phyloP scores from a whole-genome alignment of 768 basidiomycete species.

The Pleurotus sapidus region DNA sequence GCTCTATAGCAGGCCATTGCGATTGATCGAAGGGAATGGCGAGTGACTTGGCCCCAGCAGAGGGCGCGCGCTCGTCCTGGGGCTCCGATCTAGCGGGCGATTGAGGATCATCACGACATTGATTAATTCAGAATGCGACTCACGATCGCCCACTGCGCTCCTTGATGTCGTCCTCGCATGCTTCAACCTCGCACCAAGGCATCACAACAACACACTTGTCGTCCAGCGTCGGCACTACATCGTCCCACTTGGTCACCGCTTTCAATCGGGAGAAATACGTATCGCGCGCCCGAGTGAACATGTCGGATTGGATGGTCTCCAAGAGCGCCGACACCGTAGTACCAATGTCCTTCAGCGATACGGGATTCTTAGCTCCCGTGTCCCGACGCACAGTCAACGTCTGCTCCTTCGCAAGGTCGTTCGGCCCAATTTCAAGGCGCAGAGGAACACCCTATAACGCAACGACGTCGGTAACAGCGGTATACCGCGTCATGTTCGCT shows the following conservation, averaged over 20 bases:
- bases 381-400: conserved; percentile 82
- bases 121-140: conserved; percentile 17
- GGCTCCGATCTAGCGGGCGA: conserved; percentile 61
- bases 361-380: conserved; percentile 43
- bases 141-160: conserved; percentile 85
- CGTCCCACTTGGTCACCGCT: conserved; percentile 83
- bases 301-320: conserved; percentile 83
- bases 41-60: conserved; percentile 95
- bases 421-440: conserved; percentile 95
- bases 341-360: conserved; percentile 38
- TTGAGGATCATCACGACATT: too few relatives aligned
- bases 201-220: conserved; percentile 83
- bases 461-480: conserved; percentile 1
- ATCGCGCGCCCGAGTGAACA: conserved; percentile 78
- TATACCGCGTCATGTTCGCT: conserved; percentile 12
- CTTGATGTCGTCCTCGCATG: conserved; percentile 98
- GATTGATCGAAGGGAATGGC: conserved; percentile 95
- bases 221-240: conserved; percentile 90
- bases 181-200: conserved; percentile 94
- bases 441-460: conserved; percentile 82
- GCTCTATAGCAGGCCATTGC: conserved; percentile 75
- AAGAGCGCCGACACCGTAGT: conserved; percentile 64
- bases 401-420: conserved; percentile 81
- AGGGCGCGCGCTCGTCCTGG: conserved; percentile 92
- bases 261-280: conserved; percentile 70